Evolutionary conservation across 371 early-diverging fungal species (phyloP), one percentile per base, ranked within the genome.

Genomic region (Nematocida ausubeli): DNA sequence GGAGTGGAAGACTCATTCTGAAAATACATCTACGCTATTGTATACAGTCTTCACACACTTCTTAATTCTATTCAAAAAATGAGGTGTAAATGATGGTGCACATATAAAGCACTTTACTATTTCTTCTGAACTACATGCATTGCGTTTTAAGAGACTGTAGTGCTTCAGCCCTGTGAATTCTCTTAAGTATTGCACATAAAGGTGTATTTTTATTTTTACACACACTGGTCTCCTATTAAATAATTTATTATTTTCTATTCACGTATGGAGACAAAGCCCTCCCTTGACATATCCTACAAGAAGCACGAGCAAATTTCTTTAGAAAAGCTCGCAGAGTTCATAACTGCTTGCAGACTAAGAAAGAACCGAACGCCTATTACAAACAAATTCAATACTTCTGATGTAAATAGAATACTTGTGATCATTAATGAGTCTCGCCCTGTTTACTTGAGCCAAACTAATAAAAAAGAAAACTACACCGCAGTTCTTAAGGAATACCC

Each of bases 271-370:
- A 44, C 9, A 44, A 44, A 14, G 47, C 9, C 14, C 19, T 44
- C 19, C 14, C 47, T 44, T 44, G 47, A 44, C 14, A 44, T 44
- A 44, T 44, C 47, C 47, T 54, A 54, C 35, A 39, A 60, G 28
- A 60, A 60, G 24, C 60, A 60, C 14, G 60, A 32, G 7, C 60
- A 60, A 30, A 37, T 60, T n/a, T 30, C 35, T 16, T n/a, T 60
- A 28, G 60, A 60, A 28, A 60, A 60, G 37, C 60, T 60, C 24
- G 16, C 32, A 12, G 39, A 7, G 30, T 60, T 60, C 24, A 39
- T 60, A 35, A n/a, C 60, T 28, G 60, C 60, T 12, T 60, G 60
- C 35, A 32, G 60, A 19, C 32, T 39, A 12, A 60, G 60, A 39
- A 60, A 60, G 7, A 28, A 9, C 60, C 16, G 24, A 12, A n/a